A percentile compares a stretch with the other conserved stretches of the same genome.
Conservation (phyloP, 805 yeast genomes). For the Torulaspora indica region DNA sequence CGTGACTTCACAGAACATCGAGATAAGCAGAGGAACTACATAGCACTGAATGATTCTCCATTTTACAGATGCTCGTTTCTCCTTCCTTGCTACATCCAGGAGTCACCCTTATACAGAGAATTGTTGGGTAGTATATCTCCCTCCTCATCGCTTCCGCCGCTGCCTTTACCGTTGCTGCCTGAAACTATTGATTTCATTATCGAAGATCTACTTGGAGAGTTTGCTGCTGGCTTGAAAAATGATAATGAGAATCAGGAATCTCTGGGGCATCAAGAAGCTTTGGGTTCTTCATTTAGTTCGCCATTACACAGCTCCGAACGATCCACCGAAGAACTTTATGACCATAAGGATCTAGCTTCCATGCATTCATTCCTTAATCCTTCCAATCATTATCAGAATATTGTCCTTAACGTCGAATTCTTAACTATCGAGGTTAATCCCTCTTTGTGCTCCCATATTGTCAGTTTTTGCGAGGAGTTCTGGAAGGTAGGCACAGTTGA, state of each 20-base stretch:
- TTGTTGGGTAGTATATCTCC: slow-evolving; percentile 52
- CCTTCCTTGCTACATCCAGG: slow-evolving; percentile 48
- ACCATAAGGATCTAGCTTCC: background rate
- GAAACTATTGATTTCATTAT: slow-evolving; percentile 44
- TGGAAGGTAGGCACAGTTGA: slow-evolving; percentile 42
- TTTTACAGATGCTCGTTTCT: slow-evolving; percentile 76
- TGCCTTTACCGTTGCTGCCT: slow-evolving; percentile 53
- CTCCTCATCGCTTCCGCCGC: slow-evolving; percentile 58
- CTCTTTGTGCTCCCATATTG: slow-evolving; percentile 37
- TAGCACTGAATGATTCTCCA: slow-evolving; percentile 72
- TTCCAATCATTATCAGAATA: slow-evolving; percentile 14
- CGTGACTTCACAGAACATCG: slow-evolving; percentile 44
- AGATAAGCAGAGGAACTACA: slow-evolving; percentile 56
- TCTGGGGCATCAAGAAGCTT: background rate
- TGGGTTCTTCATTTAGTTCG: slow-evolving; percentile 1
- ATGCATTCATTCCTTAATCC: slow-evolving; percentile 6
- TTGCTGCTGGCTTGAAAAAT: slow-evolving; percentile 6
- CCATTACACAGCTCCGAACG: background rate
- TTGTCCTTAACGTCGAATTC: slow-evolving; percentile 41
- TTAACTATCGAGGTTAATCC: slow-evolving; percentile 41
- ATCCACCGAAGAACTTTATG: background rate
- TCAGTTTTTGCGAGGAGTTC: slow-evolving; percentile 36
- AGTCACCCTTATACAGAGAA: slow-evolving; percentile 41
- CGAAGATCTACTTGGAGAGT: slow-evolving; percentile 34
- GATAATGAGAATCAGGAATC: slow-evolving; percentile 1